phyloP scores from a whole-genome alignment of 805 yeast species.

The Candida xyloterini region DNA sequence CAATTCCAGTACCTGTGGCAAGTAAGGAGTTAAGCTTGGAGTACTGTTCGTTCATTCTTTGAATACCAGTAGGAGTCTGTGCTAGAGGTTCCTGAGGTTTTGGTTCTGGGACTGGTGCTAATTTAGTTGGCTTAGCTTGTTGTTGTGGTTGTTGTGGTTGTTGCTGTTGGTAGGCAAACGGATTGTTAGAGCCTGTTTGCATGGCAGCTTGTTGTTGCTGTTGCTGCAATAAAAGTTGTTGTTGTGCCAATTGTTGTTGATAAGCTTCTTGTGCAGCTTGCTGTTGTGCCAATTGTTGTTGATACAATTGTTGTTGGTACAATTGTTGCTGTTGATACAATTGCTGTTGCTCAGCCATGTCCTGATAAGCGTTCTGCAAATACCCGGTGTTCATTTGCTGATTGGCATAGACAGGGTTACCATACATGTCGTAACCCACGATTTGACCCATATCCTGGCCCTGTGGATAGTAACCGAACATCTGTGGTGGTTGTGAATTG shows the following conservation, averaged over 20 bases:
- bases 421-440: conserved; percentile 56
- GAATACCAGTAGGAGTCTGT: conserved; percentile 51
- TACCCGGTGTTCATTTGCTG: conserved; percentile 54
- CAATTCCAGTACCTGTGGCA: conserved; percentile 87
- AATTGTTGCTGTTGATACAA: conserved; percentile 17
- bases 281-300: conserved; percentile 26
- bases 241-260: conserved; percentile 26
- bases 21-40: conserved; percentile 75
- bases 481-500: conserved; percentile 32
- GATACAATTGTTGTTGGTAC: conserved; percentile 25
- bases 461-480: conserved; percentile 27
- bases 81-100: conserved; percentile 38
- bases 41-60: conserved; percentile 53
- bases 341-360: conserved; percentile 22
- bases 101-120: conserved; percentile 11
- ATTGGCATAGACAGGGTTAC: conserved; percentile 57
- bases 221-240: conserved; percentile 20
- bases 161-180: conserved; percentile 31
- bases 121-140: conserved; percentile 17
- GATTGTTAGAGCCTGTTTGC: conserved; percentile 39
- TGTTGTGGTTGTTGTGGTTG: conserved; percentile 36
- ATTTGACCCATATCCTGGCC: conserved; percentile 28
- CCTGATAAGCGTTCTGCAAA: conserved; percentile 44
- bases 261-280: conserved; percentile 4
- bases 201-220: conserved; percentile 38